phyloP scores from a whole-genome alignment of 805 yeast genomes.

The Trichomonascus vanleenenianus region DNA sequence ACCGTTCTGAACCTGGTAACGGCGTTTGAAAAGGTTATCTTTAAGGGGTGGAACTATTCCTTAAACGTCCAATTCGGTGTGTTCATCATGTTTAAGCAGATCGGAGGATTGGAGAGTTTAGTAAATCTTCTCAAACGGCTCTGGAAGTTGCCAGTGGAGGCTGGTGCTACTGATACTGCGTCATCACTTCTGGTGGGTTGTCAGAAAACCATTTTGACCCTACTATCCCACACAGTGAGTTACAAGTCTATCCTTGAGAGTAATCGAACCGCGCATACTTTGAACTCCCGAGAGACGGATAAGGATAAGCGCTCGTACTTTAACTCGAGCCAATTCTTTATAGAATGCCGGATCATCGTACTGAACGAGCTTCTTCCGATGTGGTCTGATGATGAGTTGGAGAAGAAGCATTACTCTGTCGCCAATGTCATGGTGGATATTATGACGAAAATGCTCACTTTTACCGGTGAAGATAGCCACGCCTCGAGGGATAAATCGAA shows the following conservation, averaged over 20 bases:
- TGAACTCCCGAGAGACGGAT: slow-evolving; percentile 20
- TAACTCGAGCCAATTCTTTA: slow-evolving; percentile 23
- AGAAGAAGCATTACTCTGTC: slow-evolving; percentile 11
- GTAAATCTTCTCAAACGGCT: slow-evolving; percentile 16
- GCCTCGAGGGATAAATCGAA: slow-evolving; percentile 5
- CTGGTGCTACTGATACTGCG: slow-evolving; percentile 5
- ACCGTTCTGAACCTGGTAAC: slow-evolving; percentile 12
- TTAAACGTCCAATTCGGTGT: slow-evolving; percentile 14
- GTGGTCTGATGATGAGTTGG: slow-evolving; percentile 14
- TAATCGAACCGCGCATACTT: slow-evolving; percentile 15
- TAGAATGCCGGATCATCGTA: slow-evolving; percentile 24
- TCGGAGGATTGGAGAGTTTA: slow-evolving; percentile 22
- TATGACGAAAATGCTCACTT: slow-evolving; percentile 13
- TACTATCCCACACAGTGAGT: slow-evolving; percentile 19
- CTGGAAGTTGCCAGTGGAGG: slow-evolving; percentile 12
- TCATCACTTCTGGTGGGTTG: slow-evolving; percentile 6
- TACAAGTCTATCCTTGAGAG: slow-evolving; percentile 24
- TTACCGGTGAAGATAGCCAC: slow-evolving; percentile 13
- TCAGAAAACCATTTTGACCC: slow-evolving; percentile 19
- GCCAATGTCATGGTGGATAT: slow-evolving; percentile 12
- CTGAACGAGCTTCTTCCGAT: slow-evolving; percentile 12
- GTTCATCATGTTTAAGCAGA: slow-evolving; percentile 24
- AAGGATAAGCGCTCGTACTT: slow-evolving; percentile 20
- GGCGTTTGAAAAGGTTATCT: slow-evolving; percentile 10
- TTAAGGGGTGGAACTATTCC: slow-evolving; percentile 14